Conservation (phyloP, 108 stramenopile species). For the Nitzschia sp. region DNA sequence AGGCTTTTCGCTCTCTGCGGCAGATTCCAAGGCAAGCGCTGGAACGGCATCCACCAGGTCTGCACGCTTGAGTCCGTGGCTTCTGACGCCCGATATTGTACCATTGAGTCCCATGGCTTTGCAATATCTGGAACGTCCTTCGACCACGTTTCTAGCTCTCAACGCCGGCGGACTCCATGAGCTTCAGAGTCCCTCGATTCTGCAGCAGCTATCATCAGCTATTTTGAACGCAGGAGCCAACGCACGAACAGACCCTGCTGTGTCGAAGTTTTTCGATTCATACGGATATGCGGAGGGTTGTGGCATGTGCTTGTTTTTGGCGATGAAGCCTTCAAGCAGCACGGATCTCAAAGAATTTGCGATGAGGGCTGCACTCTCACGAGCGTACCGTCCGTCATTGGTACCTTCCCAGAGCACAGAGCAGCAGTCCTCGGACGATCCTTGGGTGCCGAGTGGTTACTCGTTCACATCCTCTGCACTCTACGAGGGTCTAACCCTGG, state of each 20-base stretch:
- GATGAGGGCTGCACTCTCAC: conserved; percentile 40
- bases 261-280: conserved; percentile 65
- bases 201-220: conserved; percentile 50
- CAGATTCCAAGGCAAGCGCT: conserved; percentile 31
- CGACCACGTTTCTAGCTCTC: conserved; percentile 46
- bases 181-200: conserved; percentile 52
- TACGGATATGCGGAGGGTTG: conserved; percentile 85
- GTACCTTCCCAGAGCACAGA: conserved; percentile 10
- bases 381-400: conserved; percentile 17
- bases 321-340: conserved; percentile 48
- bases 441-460: conserved; percentile 58
- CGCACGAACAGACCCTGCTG: conserved; percentile 48
- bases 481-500: conserved; percentile 61
- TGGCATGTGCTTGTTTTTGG: conserved; percentile 77
- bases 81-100: conserved; percentile 60
- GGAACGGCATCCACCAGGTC: conserved; percentile 40
- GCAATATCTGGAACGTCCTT: conserved; percentile 50
- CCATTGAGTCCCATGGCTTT: conserved; percentile 62
- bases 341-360: conserved; percentile 45
- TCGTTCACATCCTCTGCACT: conserved; percentile 70
- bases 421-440: conserved; percentile 13
- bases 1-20: conserved; percentile 73
- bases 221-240: conserved; percentile 59
- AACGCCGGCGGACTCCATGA: conserved; percentile 81
- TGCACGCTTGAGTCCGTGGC: conserved; percentile 68